Evolutionary conservation across 805 yeast species (phyloP), one percentile per base, ranked within the genome.

Genomic region (Candida nanaspora): DNA sequence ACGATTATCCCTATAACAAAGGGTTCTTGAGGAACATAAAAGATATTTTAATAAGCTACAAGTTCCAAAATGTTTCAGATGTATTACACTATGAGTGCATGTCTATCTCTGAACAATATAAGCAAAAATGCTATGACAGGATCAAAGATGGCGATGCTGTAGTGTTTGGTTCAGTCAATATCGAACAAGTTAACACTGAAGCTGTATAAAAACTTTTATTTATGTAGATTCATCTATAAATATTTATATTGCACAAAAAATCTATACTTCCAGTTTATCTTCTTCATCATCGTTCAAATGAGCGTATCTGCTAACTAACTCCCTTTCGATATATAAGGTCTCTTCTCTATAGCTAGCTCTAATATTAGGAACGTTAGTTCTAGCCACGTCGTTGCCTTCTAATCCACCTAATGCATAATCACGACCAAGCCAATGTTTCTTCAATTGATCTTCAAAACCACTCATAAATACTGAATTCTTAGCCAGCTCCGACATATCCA

Each of bases 401-500:
- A 77, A 71, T 5, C 94, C 95, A 0, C 70, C 69, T 13, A 53
- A 35, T 46, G 66, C 66, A 52, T 68, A 82, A 44, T 77, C 59
- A 43, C 77, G 72, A 30, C 98, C 98, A 37, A 88, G 67, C 98
- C 99, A 93, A 58, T 91, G 98, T 52, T 73, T 75, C 63, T 93
- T 93, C 53, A 93, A 72, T 38, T 71, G 72, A 46, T 80, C 74
- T 62, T 93, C 99, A 77, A 89, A 93, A 0, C 99, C 99, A 55
- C 94, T 82, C 70, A 91, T 97, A 44, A 73, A 61, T 3, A 93
- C 98, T 0, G 98, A 89, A 62, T 91, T 89, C 48, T 80, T 74
- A 0, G 99, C 98, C 51, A 93, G 69, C 60, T 93, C 99, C 59
- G 98, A 89, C 94, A 93, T 87, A 62, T 93, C 98, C 26, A 91